Conservation (phyloP, 2,329 filamentous ascomycete genomes). For the Didymella lethalis region DNA sequence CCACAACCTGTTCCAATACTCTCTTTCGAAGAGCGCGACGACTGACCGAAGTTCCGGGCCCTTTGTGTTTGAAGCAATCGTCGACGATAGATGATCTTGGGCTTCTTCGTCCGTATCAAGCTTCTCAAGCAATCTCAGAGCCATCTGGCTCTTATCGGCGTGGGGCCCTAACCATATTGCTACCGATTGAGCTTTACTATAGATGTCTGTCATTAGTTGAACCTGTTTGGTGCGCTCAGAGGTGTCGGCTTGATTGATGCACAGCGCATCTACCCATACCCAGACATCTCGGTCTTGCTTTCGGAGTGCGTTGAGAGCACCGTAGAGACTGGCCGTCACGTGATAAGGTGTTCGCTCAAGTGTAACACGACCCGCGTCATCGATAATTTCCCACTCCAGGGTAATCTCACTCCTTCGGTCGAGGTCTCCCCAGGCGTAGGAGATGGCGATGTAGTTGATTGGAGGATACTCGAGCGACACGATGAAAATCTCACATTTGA, state of each 20-base stretch:
- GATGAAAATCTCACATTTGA: neutral
- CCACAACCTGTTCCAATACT: conserved; percentile 8
- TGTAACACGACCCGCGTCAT: neutral
- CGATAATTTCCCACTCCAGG: conserved; percentile 1
- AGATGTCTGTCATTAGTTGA: conserved; percentile 1
- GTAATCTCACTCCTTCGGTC: conserved; percentile 25
- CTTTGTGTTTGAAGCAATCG: no score
- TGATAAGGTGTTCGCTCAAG: neutral
- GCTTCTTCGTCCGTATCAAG: no score
- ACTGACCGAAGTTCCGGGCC: no score
- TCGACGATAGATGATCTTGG: no score
- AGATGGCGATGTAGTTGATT: conserved; percentile 31
- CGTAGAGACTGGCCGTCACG: neutral
- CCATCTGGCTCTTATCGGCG: neutral
- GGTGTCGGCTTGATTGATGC: conserved; percentile 4
- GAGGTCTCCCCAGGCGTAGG: conserved; percentile 48
- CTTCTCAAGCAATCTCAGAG: neutral
- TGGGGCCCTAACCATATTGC: conserved; percentile 5
- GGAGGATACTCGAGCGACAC: conserved; percentile 23
- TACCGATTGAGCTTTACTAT: neutral
- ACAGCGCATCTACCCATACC: neutral
- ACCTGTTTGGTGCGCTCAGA: neutral
- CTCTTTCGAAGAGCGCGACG: neutral
- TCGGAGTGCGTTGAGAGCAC: neutral
- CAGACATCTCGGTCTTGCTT: neutral